Conservation (phyloP, 2,329 filamentous ascomycete genomes). For the Sclerotinia minor region DNA sequence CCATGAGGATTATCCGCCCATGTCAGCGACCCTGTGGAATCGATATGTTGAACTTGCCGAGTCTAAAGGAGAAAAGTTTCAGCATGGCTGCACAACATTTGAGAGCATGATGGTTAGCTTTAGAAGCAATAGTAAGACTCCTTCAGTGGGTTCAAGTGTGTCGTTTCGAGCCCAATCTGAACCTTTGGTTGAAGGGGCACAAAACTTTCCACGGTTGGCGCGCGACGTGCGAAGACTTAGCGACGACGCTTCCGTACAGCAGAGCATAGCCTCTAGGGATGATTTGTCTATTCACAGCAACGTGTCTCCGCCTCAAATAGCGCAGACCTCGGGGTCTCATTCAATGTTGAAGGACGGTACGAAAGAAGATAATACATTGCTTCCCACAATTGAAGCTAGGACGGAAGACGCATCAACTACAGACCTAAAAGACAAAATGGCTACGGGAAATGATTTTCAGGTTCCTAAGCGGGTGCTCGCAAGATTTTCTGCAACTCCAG, state of each 20-base stretch:
- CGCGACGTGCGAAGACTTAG: conserved; percentile 38
- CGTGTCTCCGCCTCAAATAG: conserved; percentile 25
- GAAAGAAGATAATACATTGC: neutral
- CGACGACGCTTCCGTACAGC: conserved; percentile 22
- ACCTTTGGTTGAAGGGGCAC: conserved; percentile 33
- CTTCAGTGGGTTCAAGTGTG: conserved; percentile 34
- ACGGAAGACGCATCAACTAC: neutral
- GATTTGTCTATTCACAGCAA: conserved; percentile 23
- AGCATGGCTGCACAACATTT: conserved; percentile 52
- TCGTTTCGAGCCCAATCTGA: conserved; percentile 35
- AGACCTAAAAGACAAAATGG: conserved; percentile 9
- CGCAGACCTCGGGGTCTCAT: neutral
- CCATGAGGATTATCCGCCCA: conserved; percentile 63
- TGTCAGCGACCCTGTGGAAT: conserved; percentile 60
- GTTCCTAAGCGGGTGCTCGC: conserved; percentile 55
- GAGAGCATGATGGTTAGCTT: conserved; percentile 39
- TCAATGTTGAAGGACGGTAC: neutral
- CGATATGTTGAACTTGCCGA: conserved; percentile 56
- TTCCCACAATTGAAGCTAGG: neutral
- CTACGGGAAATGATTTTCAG: conserved; percentile 36
- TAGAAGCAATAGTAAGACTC: conserved; percentile 33
- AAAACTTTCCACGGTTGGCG: conserved; percentile 35
- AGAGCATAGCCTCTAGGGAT: conserved; percentile 21
- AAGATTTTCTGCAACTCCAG: conserved; percentile 62
- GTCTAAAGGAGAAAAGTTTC: conserved; percentile 54